phyloP scores from a whole-genome alignment of 2,329 filamentous ascomycete species.

The Colletotrichum euphorbiae region DNA sequence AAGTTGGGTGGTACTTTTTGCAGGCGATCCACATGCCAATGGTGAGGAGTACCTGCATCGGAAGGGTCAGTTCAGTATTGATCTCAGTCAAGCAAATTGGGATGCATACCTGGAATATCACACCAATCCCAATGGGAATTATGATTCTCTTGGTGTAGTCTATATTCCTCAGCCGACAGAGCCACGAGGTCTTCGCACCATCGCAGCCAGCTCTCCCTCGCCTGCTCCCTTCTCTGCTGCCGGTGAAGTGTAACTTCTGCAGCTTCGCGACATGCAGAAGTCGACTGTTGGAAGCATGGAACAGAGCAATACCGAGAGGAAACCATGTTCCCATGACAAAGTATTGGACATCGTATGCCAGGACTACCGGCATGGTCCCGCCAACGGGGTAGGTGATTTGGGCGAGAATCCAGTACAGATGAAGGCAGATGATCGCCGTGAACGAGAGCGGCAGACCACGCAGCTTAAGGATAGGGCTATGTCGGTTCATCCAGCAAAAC shows the following conservation, averaged over 20 bases:
- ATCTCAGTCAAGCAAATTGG: background rate
- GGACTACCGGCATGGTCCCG: slow-evolving; percentile 51
- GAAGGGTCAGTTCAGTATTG: slow-evolving; percentile 2
- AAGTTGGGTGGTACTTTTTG: slow-evolving; percentile 67
- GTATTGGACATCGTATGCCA: slow-evolving; percentile 63
- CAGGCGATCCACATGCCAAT: slow-evolving; percentile 67
- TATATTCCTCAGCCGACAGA: slow-evolving; percentile 51
- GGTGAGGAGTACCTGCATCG: slow-evolving; percentile 61
- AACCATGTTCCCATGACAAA: slow-evolving; percentile 71
- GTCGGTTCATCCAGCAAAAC: slow-evolving; percentile 49
- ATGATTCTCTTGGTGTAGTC: slow-evolving; percentile 55
- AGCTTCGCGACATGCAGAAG: slow-evolving; percentile 62
- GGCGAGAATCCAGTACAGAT: slow-evolving; percentile 53
- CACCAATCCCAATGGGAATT: slow-evolving; percentile 58
- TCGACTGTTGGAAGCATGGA: slow-evolving; percentile 67
- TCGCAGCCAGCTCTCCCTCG: slow-evolving; percentile 42
- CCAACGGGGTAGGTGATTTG: slow-evolving; percentile 58
- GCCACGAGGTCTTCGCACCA: slow-evolving; percentile 46
- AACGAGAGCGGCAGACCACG: slow-evolving; percentile 56
- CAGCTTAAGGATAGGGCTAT: slow-evolving; percentile 52
- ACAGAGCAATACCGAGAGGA: slow-evolving; percentile 68
- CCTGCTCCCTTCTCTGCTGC: background rate
- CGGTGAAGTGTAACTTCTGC: slow-evolving; percentile 51
- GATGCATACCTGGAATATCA: slow-evolving; percentile 60
- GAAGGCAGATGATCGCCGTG: slow-evolving; percentile 52